Evolutionary conservation across 2,329 filamentous ascomycete genomes (phyloP).

Genomic region (Lachnellula hyalina): DNA sequence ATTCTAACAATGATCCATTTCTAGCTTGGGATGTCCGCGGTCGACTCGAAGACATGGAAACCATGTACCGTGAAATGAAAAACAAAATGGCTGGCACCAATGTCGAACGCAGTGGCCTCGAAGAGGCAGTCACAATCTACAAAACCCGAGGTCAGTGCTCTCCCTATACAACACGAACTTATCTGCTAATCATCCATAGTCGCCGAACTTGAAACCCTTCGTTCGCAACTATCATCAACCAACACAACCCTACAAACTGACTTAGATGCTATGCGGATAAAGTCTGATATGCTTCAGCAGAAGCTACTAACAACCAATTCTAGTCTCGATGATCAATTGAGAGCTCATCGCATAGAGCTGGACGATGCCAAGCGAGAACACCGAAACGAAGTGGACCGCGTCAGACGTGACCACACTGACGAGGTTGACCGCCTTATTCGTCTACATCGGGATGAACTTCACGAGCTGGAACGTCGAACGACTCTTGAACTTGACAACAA

Average conservation of each 20-base stretch:
- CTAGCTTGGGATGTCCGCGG: constrained; percentile 76
- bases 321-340: constrained; percentile 43
- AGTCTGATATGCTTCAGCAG: constrained; percentile 25
- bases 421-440: constrained; percentile 54
- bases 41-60: constrained; percentile 71
- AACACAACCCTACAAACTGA: constrained; percentile 60
- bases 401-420: constrained; percentile 44
- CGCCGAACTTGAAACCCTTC: constrained; percentile 45
- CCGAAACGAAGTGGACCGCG: constrained; percentile 50
- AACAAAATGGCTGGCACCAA: constrained; percentile 66
- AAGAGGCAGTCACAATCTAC: constrained; percentile 68
- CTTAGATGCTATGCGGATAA: constrained; percentile 52
- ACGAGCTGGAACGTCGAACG: constrained; percentile 57
- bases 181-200: constrained; percentile 16
- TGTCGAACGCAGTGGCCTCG: constrained; percentile 61
- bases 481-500: constrained; percentile 38
- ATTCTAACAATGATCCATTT: constrained; percentile 63
- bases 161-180: background rate
- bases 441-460: constrained; percentile 63
- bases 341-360: constrained; percentile 46
- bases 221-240: constrained; percentile 26
- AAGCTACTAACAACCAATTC: constrained; percentile 44
- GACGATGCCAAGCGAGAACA: constrained; percentile 51
- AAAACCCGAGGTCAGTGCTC: constrained; percentile 50
- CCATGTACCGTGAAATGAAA: constrained; percentile 65